These are phyloP conservation scores for Fusarium beomiforme DNA, from an alignment of 2,329 filamentous ascomycete genomes.

Conservation along the genomic window DNA sequence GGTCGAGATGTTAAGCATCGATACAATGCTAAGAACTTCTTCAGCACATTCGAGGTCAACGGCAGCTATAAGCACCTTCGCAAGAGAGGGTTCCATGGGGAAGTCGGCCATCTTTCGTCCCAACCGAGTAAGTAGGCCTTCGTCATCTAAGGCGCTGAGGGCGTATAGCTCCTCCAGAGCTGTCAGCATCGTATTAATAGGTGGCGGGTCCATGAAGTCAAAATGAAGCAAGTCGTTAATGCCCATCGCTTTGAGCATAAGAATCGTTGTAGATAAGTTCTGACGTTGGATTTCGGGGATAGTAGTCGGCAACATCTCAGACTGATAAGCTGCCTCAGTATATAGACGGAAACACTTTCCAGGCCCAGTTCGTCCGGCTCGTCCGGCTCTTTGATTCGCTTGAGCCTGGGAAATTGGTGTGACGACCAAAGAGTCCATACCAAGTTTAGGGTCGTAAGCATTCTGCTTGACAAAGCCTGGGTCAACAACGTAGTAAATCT, in stretches of 20 bases:
- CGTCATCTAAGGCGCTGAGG: conserved; percentile 90
- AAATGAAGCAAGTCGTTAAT: conserved; percentile 98
- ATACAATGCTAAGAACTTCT: conserved; percentile 92
- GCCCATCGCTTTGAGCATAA: conserved; percentile 99
- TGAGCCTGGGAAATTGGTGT: conserved; percentile 97
- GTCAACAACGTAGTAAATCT: conserved; percentile 97
- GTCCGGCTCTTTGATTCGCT: conserved; percentile 91
- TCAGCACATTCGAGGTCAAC: conserved; percentile 91
- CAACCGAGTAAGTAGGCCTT: conserved; percentile 89
- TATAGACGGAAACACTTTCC: conserved; percentile 97
- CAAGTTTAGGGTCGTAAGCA: conserved; percentile 94
- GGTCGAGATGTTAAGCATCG: conserved; percentile 87
- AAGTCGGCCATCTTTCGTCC: conserved; percentile 99
- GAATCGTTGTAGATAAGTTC: conserved; percentile 90
- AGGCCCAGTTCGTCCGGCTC: conserved; percentile 92
- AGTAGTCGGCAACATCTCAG: conserved; percentile 95
- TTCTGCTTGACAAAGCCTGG: conserved; percentile 98
- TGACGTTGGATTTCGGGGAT: conserved; percentile 97
- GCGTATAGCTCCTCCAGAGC: conserved; percentile 96
- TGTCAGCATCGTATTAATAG: conserved; percentile 97
- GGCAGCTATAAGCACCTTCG: conserved; percentile 88
- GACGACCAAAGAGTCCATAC: conserved; percentile 96
- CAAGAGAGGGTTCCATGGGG: conserved; percentile 93
- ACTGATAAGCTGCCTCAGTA: conserved; percentile 94
- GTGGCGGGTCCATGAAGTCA: conserved; percentile 98